A percentile compares a stretch with the other conserved stretches of the same genome.
Evolutionary conservation across 164 flowering plant genomes (phyloP).

Genomic region (Litsea cubeba): DNA sequence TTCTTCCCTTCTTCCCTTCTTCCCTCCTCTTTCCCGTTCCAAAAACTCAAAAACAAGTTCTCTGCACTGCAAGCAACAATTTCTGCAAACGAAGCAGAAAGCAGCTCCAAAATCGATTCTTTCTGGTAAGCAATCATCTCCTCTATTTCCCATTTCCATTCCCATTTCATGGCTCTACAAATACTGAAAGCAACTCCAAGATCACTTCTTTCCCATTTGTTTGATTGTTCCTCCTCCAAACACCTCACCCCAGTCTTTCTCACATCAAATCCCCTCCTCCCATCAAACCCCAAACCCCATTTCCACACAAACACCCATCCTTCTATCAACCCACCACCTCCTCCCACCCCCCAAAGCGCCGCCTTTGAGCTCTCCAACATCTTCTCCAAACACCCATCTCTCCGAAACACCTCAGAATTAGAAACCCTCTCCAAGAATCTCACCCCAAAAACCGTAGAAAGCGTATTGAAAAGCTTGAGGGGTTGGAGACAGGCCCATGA

Average conservation of each 20-base stretch:
- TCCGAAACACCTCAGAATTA: conserved; percentile 11
- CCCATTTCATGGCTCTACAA: conserved; percentile 1
- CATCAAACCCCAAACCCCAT: background rate
- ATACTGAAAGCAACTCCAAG: no score
- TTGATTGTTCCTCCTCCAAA: background rate
- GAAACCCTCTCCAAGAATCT: conserved; percentile 20
- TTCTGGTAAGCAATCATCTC: background rate
- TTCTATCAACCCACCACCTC: background rate
- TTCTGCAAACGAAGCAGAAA: no score
- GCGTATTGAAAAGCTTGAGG: conserved; percentile 38
- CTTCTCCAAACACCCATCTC: conserved; percentile 33
- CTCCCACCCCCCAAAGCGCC: background rate
- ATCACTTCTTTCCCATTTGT: no score
- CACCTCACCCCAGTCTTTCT: background rate
- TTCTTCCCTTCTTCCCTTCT: no score
- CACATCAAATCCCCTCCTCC: background rate
- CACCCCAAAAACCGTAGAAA: conserved; percentile 49
- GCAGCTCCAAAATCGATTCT: no score
- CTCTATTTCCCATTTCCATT: background rate
- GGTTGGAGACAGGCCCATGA: conserved; percentile 49
- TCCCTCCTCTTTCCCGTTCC: no score
- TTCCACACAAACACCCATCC: background rate
- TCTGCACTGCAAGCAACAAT: no score
- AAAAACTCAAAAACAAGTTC: no score
- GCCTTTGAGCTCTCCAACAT: conserved; percentile 29